These are phyloP conservation scores for Boletus reticulatus DNA, from an alignment of 768 basidiomycete species.

Conservation along the genomic window DNA sequence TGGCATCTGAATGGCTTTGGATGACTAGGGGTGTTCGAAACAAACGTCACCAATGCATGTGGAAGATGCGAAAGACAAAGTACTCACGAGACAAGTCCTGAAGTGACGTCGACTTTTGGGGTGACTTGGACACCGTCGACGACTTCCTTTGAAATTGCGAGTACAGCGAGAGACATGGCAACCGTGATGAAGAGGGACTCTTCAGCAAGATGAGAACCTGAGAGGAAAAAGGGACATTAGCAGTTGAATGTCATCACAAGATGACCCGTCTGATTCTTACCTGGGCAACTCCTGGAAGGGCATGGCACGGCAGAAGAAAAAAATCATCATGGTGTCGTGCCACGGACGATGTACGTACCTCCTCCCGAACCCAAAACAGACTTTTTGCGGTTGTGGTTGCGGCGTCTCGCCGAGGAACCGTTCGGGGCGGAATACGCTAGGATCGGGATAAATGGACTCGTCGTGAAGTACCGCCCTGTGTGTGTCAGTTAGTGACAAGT, in stretches of 20 bases:
- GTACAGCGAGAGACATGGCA: slow-evolving; percentile 44
- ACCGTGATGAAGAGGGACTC: slow-evolving; percentile 24
- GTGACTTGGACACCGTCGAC: slow-evolving; percentile 41
- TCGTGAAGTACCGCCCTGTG: slow-evolving; percentile 55
- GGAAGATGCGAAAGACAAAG: not conserved
- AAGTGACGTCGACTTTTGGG: slow-evolving; percentile 41
- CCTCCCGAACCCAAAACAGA: slow-evolving; percentile 30
- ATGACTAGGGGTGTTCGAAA: slow-evolving; percentile 28
- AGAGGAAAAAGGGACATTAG: too few species aligned
- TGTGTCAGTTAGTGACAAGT: not conserved
- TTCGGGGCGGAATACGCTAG: slow-evolving; percentile 33
- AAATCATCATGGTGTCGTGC: too few species aligned
- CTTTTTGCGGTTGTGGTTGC: slow-evolving; percentile 15
- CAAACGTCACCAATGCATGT: not conserved
- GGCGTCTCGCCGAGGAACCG: slow-evolving; percentile 28
- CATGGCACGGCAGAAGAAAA: too few species aligned
- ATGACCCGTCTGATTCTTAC: not conserved
- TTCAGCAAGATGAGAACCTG: slow-evolving; percentile 31
- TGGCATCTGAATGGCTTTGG: slow-evolving; percentile 55
- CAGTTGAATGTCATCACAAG: not conserved
- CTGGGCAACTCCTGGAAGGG: slow-evolving; percentile 18
- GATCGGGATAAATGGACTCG: slow-evolving; percentile 36
- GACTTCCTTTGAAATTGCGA: slow-evolving; percentile 42
- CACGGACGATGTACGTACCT: slow-evolving; percentile 11
- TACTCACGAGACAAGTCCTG: slow-evolving; percentile 45